Evolutionary conservation across 495 filamentous ascomycete genomes (phyloP), one percentile per base, ranked within the genome.

Genomic region (Podospora pseudocomata): DNA sequence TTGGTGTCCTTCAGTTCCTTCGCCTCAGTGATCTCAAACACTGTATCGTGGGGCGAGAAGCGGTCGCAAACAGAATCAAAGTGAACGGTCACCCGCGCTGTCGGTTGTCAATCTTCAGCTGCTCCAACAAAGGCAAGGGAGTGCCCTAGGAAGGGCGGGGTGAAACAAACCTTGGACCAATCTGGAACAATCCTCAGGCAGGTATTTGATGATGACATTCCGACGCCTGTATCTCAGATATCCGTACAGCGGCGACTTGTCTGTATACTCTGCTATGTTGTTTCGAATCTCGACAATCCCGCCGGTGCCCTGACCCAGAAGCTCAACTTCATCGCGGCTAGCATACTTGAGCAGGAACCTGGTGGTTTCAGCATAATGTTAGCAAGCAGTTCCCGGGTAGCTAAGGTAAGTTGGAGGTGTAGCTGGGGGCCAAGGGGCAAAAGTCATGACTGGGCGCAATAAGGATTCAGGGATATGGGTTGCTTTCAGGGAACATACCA

Each of bases 281-380:
- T 87, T 88, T 66, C 93, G 88, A 61, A 95, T 86, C 75, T 97
- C 96, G 71, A 88, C 85, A 44, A 96, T 91, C 63, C 95, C 95
- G 66, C 92, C 92, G 73, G 81, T 91, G 49, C 96, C 95, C 67
- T 86, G 87, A 55, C 84, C 87, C 23, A 94, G 83, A 28, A 98
- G 81, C 70, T 92, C 89, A 20, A 98, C 86, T 72, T 94, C 92
- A 82, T 98, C 95, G 74, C 95, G 89, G 68, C 91, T 89, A 58
- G 86, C 84, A 77, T 99, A 99, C 74, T 95, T 94, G 67, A 98
- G 88, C 66, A 98, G 87, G 78, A 99, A 93, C 95, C 95, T 98
- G 72, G 9, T 49, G 0, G 39, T 70, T 34, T 62, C 68, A 15
- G 55, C 9, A 34, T 23, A 23, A 15, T 54, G 71, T 77, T 54